Evolutionary conservation across 805 yeast genomes (phyloP), one percentile per base, ranked within the genome.

Genomic region (Suhomyces sp.): DNA sequence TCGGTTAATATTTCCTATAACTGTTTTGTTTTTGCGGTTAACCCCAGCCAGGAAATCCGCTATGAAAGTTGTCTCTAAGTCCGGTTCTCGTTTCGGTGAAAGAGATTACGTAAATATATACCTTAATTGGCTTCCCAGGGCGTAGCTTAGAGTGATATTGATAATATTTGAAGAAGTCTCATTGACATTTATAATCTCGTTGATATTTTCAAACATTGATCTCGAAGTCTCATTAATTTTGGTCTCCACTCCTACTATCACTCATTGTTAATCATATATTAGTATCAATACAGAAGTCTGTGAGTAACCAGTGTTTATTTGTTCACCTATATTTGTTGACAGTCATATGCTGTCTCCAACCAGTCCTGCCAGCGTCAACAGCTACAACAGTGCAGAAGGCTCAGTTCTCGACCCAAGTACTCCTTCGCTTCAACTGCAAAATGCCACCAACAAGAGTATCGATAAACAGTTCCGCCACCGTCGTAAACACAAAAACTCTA

Each of bases 401-500:
- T 13, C 19, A 33, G 35, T 31, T 31, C 19, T 12, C 44, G 44
- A 21, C 15, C 27, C 27, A 6, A 20, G 22, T 10, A 41, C 13
- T 15, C 8, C 21, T 10, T 8, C 25, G 7, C 29, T 41, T 8
- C 44, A 10, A 41, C n/a, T n/a, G n/a, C 44, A 41, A 13, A 37
- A 9, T 3, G 13, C 13, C 19, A 21, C 10, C 19, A 21, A 12
- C 25, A 41, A 22, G 44, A 41, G 20, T 20, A 7, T 15, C 8
- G 51, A 43, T 27, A 50, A 50, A 35, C 50, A 47, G 44, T 49
- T 49, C 12, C 31, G 46, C 20, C 53, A 52, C 35, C 56, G 67
- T 25, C 56, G 62, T 19, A 63, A 62, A 33, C 67, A 63, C 54
- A 59, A 57, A 47, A 63, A 63, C 56, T 63, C 66, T 46, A 64